Evolutionary conservation across 164 flowering plant species (phyloP), one percentile per base, ranked within the genome.

Genomic region (Vitis rupestris): DNA sequence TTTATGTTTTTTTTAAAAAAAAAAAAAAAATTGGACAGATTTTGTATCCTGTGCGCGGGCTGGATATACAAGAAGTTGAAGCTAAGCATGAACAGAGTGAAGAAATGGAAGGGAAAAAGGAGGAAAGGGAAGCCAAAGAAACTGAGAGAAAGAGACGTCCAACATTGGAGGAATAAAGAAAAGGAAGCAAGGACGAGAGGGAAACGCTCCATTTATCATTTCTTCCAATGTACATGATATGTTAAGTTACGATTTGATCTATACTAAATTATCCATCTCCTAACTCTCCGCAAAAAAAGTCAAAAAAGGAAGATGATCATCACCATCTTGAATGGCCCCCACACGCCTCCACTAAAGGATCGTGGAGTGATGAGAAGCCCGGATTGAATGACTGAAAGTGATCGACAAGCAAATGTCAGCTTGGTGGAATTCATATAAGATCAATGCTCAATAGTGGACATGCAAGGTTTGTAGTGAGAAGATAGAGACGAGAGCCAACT

Each of bases 111-210:
- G 56, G 16, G 59, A 50, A 44, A 50, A 23, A 23, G 27, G 12
- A 53, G 9, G 19, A 63, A 44, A 63, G 14, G 0, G n/a, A 16
- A 27, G 44, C 14, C 13, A 37, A 37, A 37, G 44, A 37, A 37
- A 37, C 27, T 1, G 27, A 6, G 4, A 37, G 19, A 52, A 4
- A 54, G 23, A 37, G 23, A 14, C 5, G 15, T 17, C 13, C 54
- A 23, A 61, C 61, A 2, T 37, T 8, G 44, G 19, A 65, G 52
- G 74, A 71, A 65, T 65, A 71, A 71, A 65, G 68, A 29, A 2
- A 61, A 23, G 27, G 49, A 8, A 69, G 27, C 15, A 53, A 47
- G 54, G 66, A 16, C 30, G 31, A 51, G 30, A 52, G 52, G n/a
- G 37, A 48, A 19, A 0, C 7, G 27, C 44, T 37, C 44, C 44